phyloP scores from a whole-genome alignment of 176 grass and related monocot species.

The Bothriochloa decipiens region DNA sequence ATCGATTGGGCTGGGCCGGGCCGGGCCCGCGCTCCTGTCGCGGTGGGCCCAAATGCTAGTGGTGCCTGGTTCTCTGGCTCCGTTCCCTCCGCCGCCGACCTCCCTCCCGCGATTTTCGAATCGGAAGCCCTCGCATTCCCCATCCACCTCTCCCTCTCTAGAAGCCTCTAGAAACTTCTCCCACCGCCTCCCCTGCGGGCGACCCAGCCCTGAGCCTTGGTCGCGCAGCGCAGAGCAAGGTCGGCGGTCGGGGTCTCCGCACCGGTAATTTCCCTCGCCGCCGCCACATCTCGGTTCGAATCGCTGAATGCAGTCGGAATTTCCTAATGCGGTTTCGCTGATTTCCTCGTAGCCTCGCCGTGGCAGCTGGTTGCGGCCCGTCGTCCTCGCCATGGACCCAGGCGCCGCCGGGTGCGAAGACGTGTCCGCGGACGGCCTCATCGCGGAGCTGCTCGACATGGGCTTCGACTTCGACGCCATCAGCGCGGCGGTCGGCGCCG shows the following conservation, averaged over 20 bases:
- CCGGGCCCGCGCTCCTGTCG: background rate
- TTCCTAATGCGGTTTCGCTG: background rate
- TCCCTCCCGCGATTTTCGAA: constrained; percentile 35
- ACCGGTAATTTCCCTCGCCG: background rate
- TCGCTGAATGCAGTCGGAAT: background rate
- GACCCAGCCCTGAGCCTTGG: background rate
- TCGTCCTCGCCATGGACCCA: constrained; percentile 44
- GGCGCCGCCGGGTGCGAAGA: background rate
- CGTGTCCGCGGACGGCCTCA: constrained; percentile 55
- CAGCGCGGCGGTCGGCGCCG: constrained; percentile 57
- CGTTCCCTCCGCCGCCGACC: background rate
- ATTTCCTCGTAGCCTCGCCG: background rate
- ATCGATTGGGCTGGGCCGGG: background rate
- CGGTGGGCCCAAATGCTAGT: constrained; percentile 10
- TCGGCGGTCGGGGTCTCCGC: background rate
- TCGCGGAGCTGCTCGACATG: constrained; percentile 84
- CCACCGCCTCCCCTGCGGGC: background rate
- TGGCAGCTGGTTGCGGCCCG: background rate
- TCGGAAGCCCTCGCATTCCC: constrained; percentile 30
- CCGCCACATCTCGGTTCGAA: background rate
- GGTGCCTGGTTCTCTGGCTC: background rate
- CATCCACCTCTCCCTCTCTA: background rate
- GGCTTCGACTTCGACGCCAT: constrained; percentile 79
- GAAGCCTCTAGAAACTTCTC: constrained; percentile 1
- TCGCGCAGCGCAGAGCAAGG: background rate